Evolutionary conservation across 1,284 basidiomycete genomes (phyloP).

Genomic region (Coniophora puteana): DNA sequence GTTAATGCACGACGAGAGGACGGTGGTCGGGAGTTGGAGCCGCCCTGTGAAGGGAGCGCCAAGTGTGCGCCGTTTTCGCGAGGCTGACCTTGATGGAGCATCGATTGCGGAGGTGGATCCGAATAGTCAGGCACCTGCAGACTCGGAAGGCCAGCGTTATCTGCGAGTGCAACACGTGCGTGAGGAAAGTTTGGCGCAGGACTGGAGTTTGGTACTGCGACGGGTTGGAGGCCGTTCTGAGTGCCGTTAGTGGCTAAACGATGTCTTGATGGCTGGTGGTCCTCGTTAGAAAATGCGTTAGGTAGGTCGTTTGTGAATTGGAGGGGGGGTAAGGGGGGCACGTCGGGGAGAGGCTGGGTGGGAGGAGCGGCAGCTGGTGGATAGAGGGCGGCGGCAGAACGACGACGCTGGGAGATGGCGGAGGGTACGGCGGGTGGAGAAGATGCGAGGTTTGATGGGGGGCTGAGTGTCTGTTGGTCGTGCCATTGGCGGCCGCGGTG

Average conservation of each 20-base stretch:
- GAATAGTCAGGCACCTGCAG: too few species aligned
- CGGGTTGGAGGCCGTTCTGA: conserved; percentile 42
- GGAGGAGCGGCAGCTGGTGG: conserved; percentile 70
- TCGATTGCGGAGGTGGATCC: conserved; percentile 52
- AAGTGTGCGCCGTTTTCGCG: too few species aligned
- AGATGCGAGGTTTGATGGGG: conserved; percentile 29
- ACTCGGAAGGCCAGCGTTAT: too few species aligned
- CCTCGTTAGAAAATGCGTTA: conserved; percentile 15
- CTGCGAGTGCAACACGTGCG: conserved; percentile 42
- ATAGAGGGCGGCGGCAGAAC: conserved; percentile 59
- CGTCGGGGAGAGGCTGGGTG: conserved; percentile 64
- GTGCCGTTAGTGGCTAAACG: conserved; percentile 27
- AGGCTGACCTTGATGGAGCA: conserved; percentile 41
- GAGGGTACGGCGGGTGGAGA: conserved; percentile 31
- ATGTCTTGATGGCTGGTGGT: conserved; percentile 18
- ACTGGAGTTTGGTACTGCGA: conserved; percentile 50
- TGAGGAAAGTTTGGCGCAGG: conserved; percentile 61
- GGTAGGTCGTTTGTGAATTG: too few species aligned
- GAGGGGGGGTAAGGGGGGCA: too few species aligned
- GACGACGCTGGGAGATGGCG: conserved; percentile 49
- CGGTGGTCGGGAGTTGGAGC: too few species aligned
- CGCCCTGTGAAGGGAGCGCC: too few species aligned
- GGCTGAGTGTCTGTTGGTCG: conserved; percentile 27
- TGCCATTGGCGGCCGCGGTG: conserved; percentile 49
- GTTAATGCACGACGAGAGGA: conserved; percentile 79